These are phyloP conservation scores for Coleophoma crateriformis DNA, from an alignment of 2,329 filamentous ascomycete genomes.

Conservation along the genomic window DNA sequence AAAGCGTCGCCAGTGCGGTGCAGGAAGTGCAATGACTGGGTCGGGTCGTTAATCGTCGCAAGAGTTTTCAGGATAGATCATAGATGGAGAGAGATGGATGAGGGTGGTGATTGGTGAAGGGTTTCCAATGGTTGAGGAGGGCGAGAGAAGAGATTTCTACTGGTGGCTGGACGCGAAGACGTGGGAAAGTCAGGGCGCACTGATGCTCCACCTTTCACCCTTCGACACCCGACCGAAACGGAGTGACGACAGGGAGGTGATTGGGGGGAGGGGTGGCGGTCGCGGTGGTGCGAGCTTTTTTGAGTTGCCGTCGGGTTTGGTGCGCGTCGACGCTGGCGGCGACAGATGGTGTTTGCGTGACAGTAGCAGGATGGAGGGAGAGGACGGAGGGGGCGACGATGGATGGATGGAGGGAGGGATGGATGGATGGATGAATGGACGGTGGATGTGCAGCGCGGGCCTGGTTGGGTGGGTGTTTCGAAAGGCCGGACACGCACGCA, in stretches of 20 bases:
- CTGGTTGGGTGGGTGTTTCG: no score
- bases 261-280: background rate
- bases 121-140: background rate
- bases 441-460: no score
- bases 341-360: background rate
- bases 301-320: background rate
- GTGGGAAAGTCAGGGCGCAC: background rate
- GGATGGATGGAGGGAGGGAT: background rate
- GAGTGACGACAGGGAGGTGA: no score
- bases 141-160: background rate
- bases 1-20: conserved; percentile 6
- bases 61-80: conserved; percentile 14
- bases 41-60: conserved; percentile 1
- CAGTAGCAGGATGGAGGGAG: background rate
- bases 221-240: background rate
- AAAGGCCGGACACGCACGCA: no score
- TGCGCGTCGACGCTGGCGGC: background rate
- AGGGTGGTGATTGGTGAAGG: conserved; percentile 10
- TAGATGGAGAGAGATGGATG: conserved; percentile 6
- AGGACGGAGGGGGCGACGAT: background rate
- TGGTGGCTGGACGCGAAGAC: conserved; percentile 2
- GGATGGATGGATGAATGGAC: no score
- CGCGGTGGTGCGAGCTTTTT: background rate
- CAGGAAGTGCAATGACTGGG: conserved; percentile 12
- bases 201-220: background rate